Evolutionary conservation across 352 stramenopile genomes (phyloP).

Genomic region (Globisporangium irregulare): DNA sequence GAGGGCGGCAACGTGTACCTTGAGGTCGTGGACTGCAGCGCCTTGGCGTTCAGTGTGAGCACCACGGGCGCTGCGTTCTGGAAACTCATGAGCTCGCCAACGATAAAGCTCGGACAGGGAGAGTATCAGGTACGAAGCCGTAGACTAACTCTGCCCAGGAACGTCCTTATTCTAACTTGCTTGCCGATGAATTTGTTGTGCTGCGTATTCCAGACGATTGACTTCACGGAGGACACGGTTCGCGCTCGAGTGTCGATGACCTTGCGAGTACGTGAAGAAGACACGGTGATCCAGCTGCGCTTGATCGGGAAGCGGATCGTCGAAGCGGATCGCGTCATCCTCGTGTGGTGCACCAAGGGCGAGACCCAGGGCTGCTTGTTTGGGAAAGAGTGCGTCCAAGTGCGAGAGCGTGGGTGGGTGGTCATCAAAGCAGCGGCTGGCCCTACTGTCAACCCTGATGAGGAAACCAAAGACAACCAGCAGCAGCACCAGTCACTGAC

Average conservation of each 20-base stretch:
- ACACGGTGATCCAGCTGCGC: background rate
- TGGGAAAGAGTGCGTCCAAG: constrained; percentile 1
- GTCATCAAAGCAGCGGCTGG: background rate
- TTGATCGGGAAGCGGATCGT: constrained; percentile 8
- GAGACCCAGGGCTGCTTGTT: constrained; percentile 1
- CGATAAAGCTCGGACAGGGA: background rate
- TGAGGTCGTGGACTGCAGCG: constrained; percentile 6
- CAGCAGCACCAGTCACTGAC: background rate
- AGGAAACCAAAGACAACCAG: background rate
- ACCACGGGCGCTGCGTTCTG: constrained; percentile 3
- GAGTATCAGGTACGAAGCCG: constrained; percentile 4
- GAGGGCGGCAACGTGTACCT: background rate
- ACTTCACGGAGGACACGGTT: background rate
- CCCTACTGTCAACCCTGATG: background rate
- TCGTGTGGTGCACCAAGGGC: constrained; percentile 5
- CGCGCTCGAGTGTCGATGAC: background rate
- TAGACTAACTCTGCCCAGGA: too few relatives aligned
- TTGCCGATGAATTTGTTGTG: background rate
- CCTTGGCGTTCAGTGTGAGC: constrained; percentile 1
- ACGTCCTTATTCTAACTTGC: background rate
- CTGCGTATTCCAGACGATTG: background rate
- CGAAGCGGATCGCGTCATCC: constrained; percentile 7
- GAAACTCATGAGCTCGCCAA: constrained; percentile 4
- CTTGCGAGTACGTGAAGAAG: background rate
- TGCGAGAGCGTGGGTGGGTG: constrained; percentile 7